Conservation (phyloP, 2,329 filamentous ascomycete genomes). For the Fusarium staphyleae region DNA sequence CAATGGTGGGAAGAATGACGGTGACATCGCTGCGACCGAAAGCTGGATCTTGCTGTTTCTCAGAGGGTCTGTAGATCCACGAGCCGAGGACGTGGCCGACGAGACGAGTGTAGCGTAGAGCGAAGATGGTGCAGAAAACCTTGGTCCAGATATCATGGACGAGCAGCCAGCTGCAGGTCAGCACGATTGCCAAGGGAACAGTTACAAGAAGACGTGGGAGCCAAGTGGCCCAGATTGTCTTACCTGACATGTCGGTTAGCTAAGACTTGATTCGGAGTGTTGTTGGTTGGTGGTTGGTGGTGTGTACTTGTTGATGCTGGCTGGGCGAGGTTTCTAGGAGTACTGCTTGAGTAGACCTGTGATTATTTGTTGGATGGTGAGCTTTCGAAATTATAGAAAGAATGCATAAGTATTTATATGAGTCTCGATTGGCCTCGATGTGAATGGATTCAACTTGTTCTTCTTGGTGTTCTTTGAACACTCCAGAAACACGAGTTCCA, state of each 20-base stretch:
- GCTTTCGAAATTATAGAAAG: too few species aligned
- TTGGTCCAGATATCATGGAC: slow-evolving; percentile 24
- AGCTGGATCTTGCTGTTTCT: slow-evolving; percentile 37
- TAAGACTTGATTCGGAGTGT: not conserved
- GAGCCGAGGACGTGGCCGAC: slow-evolving; percentile 52
- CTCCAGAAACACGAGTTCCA: too few species aligned
- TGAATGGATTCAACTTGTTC: too few species aligned
- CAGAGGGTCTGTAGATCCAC: slow-evolving; percentile 49
- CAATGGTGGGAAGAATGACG: slow-evolving; percentile 60
- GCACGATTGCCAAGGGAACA: not conserved
- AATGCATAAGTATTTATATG: too few species aligned
- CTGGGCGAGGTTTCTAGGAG: too few species aligned
- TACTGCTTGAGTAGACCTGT: too few species aligned
- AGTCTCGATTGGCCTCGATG: too few species aligned
- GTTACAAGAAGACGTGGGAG: slow-evolving; percentile 13
- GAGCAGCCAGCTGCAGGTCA: slow-evolving; percentile 24
- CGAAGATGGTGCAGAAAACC: slow-evolving; percentile 43
- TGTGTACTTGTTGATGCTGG: not conserved
- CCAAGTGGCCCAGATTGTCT: not conserved
- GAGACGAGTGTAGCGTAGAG: slow-evolving; percentile 54
- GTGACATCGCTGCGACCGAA: slow-evolving; percentile 53
- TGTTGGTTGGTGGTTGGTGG: not conserved
- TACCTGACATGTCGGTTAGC: not conserved
- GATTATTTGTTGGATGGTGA: too few species aligned
- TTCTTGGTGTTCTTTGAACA: too few species aligned